Percentiles rank a stretch among this genome's conserved stretches.
Evolutionary conservation across 345 rosid genomes (phyloP).

Genomic region (Euphorbia lathyris): DNA sequence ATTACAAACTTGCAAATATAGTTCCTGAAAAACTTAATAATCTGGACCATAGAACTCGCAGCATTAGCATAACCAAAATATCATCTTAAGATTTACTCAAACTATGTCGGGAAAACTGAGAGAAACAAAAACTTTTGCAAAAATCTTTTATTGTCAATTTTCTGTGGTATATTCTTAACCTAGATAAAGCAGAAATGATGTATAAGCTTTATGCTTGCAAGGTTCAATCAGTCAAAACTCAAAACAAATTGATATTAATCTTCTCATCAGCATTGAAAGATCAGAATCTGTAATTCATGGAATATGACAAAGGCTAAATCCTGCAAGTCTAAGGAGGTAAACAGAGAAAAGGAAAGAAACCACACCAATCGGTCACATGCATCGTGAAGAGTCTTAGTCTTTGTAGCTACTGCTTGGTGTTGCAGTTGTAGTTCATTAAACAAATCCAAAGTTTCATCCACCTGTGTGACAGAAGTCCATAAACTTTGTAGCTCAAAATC

Average conservation of each 20-base stretch:
- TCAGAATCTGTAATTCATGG: neutral
- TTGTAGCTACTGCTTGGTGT: slow-evolving; percentile 92
- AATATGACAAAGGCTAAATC: neutral
- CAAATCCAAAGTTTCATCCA: slow-evolving; percentile 83
- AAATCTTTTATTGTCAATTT: too few relatives aligned
- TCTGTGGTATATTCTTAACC: neutral
- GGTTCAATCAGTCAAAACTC: neutral
- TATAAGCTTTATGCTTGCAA: neutral
- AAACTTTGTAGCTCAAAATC: neutral
- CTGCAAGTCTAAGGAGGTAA: neutral
- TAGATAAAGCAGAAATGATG: neutral
- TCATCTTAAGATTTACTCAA: too few relatives aligned
- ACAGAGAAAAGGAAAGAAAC: slow-evolving; percentile 18
- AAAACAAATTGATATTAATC: neutral
- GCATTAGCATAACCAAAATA: neutral
- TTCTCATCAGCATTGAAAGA: too few relatives aligned
- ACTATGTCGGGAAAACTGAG: neutral
- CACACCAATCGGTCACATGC: slow-evolving; percentile 91
- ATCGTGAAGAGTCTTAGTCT: slow-evolving; percentile 98
- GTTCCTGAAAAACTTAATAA: too few relatives aligned
- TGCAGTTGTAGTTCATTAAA: slow-evolving; percentile 82
- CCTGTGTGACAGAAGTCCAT: slow-evolving; percentile 40
- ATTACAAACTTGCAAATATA: slow-evolving; percentile 7
- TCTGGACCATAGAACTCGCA: neutral
- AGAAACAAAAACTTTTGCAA: neutral